Evolutionary conservation across 1,139 yeast genomes (phyloP), one percentile per base, ranked within the genome.

Genomic region (Candida sanyaensis): DNA sequence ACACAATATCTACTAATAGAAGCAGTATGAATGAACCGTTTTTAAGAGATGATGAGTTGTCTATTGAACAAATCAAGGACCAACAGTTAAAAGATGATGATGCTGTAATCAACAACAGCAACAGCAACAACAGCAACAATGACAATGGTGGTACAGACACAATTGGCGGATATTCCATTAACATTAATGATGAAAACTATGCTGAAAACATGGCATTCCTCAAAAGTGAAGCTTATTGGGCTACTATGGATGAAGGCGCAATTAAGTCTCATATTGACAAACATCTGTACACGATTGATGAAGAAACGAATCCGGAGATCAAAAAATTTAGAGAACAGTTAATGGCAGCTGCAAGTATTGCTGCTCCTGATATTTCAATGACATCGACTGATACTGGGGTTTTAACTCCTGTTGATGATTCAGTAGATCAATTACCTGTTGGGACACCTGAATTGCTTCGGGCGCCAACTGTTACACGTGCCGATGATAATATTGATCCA

Each of bases 31-130:
- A 60, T 37, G 71, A 66, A 31, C 75, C 75, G 32, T 69, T 72
- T 50, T 64, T 75, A 49, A 64, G 62, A 46, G 80, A 75, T 57
- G 80, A 75, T 50, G 80, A 75, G 52, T 66, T 75, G 49, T 70
- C 77, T 2, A 59, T 58, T 38, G 79, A 66, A 33, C 79, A 74
- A 54, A 74, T 75, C 41, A 66, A 63, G 41, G 78, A 75, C 51
- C 78, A 71, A 50, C 70, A 71, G 51, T 52, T 63, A 32, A 69
- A 63, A 45, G 79, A 75, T 47, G 45, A 43, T 5, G 17, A 46
- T 43, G 54, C 45, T 26, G 51, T 17, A 17, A 17, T 17, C 21
- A 17, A 17, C 21, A 17, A 17, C 21, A n/a, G n/a, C n/a, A n/a
- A n/a, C n/a, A n/a, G n/a, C n/a, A n/a, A n/a, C n/a, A n/a, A n/a